A percentile compares a stretch with the other conserved stretches of the same genome.
Evolutionary conservation across 2,329 filamentous ascomycete genomes (phyloP).

Genomic region (Stachybotrys echinatus): DNA sequence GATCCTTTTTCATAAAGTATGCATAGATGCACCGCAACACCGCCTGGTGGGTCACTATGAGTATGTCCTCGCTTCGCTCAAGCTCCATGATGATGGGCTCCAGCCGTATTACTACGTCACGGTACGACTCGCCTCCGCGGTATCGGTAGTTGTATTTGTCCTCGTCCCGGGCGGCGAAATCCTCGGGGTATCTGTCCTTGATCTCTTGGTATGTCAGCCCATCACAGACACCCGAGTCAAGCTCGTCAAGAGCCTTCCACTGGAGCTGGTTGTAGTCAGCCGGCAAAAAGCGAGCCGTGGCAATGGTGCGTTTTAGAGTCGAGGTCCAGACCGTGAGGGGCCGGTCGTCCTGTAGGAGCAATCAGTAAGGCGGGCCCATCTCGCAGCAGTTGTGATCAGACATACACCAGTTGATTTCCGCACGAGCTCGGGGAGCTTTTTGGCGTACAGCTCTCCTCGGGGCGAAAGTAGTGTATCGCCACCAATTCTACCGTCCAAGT

Average conservation of each 20-base stretch:
- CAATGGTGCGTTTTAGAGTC: slow-evolving; percentile 74
- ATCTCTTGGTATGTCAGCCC: slow-evolving; percentile 96
- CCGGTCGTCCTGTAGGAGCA: slow-evolving; percentile 44
- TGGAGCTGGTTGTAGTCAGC: slow-evolving; percentile 86
- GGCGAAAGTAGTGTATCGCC: slow-evolving; percentile 84
- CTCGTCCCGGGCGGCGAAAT: slow-evolving; percentile 91
- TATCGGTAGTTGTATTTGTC: slow-evolving; percentile 99
- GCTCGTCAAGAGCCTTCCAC: slow-evolving; percentile 97
- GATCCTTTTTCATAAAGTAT: slow-evolving; percentile 97
- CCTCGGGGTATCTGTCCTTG: slow-evolving; percentile 82
- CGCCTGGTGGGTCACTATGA: slow-evolving; percentile 97
- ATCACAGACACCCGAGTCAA: slow-evolving; percentile 94
- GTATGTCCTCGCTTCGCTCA: slow-evolving; percentile 90
- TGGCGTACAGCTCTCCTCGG: slow-evolving; percentile 82
- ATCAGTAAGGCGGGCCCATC: neutral
- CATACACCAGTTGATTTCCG: slow-evolving; percentile 79
- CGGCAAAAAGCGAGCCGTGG: slow-evolving; percentile 80
- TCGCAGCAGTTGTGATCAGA: slow-evolving; percentile 9
- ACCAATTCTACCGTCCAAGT: slow-evolving; percentile 84
- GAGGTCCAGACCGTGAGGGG: slow-evolving; percentile 60
- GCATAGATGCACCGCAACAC: slow-evolving; percentile 96
- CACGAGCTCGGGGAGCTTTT: slow-evolving; percentile 77
- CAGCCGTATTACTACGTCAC: slow-evolving; percentile 93
- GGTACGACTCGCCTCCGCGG: slow-evolving; percentile 89
- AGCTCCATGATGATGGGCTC: slow-evolving; percentile 99